phyloP scores from a whole-genome alignment of 2,329 filamentous ascomycete genomes.

The Sarocladiaceae sp. region DNA sequence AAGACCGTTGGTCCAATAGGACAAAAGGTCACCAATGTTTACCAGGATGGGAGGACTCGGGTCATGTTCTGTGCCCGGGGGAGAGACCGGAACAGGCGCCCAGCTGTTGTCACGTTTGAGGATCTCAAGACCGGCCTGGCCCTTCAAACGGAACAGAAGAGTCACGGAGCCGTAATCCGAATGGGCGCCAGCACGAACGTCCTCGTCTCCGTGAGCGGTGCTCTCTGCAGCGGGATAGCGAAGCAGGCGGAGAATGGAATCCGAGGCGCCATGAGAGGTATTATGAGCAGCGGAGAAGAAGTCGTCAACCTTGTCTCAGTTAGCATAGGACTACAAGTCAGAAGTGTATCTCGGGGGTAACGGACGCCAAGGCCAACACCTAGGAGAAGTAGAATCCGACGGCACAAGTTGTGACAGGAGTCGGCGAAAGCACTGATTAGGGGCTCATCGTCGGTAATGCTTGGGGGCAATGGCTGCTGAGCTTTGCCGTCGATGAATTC shows the following conservation, averaged over 20 bases:
- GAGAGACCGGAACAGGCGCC: constrained; percentile 65
- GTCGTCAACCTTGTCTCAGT: constrained; percentile 33
- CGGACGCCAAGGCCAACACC: constrained; percentile 68
- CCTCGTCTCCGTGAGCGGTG: constrained; percentile 41
- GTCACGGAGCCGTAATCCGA: constrained; percentile 76
- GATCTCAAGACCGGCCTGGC: constrained; percentile 85
- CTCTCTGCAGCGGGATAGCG: constrained; percentile 59
- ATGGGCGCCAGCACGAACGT: constrained; percentile 86
- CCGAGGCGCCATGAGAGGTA: constrained; percentile 39
- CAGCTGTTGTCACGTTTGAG: constrained; percentile 51
- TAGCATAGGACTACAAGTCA: not conserved
- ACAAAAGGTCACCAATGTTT: constrained; percentile 66
- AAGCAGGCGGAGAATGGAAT: constrained; percentile 65
- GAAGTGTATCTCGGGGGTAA: constrained; percentile 8
- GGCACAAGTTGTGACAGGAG: constrained; percentile 69
- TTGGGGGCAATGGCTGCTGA: constrained; percentile 70
- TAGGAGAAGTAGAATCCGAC: constrained; percentile 69
- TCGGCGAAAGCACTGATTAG: constrained; percentile 64
- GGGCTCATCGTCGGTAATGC: constrained; percentile 54
- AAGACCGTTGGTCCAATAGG: constrained; percentile 87
- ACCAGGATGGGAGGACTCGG: constrained; percentile 72
- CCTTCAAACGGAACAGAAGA: constrained; percentile 79
- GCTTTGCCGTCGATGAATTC: constrained; percentile 66
- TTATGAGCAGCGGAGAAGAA: constrained; percentile 54
- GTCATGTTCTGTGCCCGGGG: constrained; percentile 54